Percentiles rank a stretch among this genome's conserved stretches.
phyloP scores from a whole-genome alignment of 2,329 filamentous ascomycete genomes.

The Alternaria triticina region DNA sequence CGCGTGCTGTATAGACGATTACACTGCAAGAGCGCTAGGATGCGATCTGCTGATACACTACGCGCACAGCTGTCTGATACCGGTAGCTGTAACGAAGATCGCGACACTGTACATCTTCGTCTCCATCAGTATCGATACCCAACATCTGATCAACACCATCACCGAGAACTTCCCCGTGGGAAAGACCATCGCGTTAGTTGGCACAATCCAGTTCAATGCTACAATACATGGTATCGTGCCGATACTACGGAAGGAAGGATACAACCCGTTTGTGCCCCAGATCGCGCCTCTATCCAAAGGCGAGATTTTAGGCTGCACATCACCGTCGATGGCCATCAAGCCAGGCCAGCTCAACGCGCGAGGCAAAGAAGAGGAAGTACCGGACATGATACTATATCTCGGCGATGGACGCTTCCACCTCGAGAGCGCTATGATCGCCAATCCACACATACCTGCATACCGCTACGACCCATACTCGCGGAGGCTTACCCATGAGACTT shows the following conservation, averaged over 20 bases:
- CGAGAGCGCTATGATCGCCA: conserved; percentile 99
- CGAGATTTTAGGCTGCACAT: conserved; percentile 97
- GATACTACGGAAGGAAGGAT: conserved; percentile 81
- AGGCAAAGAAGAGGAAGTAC: conserved; percentile 53
- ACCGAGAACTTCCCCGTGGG: conserved; percentile 85
- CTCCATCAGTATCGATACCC: conserved; percentile 92
- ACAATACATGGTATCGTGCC: conserved; percentile 87
- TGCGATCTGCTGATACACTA: conserved; percentile 97
- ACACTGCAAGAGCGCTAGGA: conserved; percentile 89
- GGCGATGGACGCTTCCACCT: conserved; percentile 95
- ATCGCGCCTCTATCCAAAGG: conserved; percentile 92
- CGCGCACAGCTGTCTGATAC: conserved; percentile 94
- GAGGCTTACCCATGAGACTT: conserved; percentile 87
- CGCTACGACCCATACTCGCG: conserved; percentile 96
- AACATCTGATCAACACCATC: conserved; percentile 84
- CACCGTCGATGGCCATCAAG: conserved; percentile 61
- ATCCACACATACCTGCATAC: conserved; percentile 87
- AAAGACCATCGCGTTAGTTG: conserved; percentile 90
- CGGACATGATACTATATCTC: conserved; percentile 83
- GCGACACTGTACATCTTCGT: conserved; percentile 98
- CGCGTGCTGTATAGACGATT: conserved; percentile 98
- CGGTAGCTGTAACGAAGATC: conserved; percentile 94
- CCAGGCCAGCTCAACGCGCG: conserved; percentile 50
- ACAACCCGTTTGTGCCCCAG: conserved; percentile 85
- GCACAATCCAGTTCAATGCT: conserved; percentile 98